Conservation (phyloP, 2,329 filamentous ascomycete genomes). For the Ambrosiella beaveri region DNA sequence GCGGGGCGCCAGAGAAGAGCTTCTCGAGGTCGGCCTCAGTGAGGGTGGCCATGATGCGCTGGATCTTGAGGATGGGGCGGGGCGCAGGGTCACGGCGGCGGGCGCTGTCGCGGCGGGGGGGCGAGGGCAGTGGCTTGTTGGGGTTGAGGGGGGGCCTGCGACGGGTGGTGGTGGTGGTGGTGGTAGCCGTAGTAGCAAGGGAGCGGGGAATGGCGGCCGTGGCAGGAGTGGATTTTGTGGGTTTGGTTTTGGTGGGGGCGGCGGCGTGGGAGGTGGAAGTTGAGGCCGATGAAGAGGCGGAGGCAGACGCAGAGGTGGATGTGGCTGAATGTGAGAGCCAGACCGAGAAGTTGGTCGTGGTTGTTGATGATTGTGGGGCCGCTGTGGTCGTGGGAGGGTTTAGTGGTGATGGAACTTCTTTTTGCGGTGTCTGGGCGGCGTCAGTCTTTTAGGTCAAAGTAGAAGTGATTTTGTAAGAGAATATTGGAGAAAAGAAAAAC, state of each 20-base stretch:
- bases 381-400: not conserved
- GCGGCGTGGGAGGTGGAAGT: not conserved
- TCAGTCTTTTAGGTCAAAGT: not conserved
- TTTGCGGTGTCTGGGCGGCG: not conserved
- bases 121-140: slow-evolving; percentile 41
- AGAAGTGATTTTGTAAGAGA: too few species aligned
- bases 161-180: not conserved
- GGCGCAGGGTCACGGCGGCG: slow-evolving; percentile 22
- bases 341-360: not conserved
- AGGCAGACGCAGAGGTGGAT: not conserved
- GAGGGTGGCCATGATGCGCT: slow-evolving; percentile 42
- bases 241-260: not conserved
- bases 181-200: not conserved
- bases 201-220: not conserved
- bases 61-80: slow-evolving; percentile 32
- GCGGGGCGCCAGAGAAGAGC: slow-evolving; percentile 59
- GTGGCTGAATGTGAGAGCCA: not conserved
- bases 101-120: slow-evolving; percentile 24
- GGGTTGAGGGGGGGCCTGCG: slow-evolving; percentile 21
- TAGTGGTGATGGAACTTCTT: not conserved
- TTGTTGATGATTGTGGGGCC: not conserved
- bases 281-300: not conserved
- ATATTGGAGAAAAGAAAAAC: not conserved
- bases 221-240: not conserved
- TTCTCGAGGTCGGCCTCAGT: slow-evolving; percentile 44